Evolutionary conservation across 2,329 filamentous ascomycete genomes (phyloP).

Genomic region (Trichoderma sp.): DNA sequence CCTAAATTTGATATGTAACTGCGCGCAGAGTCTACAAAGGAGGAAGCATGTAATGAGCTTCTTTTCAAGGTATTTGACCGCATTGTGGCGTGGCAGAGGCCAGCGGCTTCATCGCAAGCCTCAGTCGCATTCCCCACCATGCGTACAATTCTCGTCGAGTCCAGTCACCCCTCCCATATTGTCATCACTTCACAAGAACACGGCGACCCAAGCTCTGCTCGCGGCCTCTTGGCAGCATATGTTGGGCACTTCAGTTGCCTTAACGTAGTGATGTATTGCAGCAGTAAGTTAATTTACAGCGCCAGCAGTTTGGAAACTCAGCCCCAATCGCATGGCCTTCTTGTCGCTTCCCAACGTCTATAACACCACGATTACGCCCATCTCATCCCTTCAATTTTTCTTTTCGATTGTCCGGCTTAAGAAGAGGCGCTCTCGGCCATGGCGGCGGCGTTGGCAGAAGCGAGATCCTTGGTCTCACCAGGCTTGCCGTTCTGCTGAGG

Average conservation of each 20-base stretch:
- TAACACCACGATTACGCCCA: not conserved
- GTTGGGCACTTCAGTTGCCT: conserved; percentile 18
- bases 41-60: not conserved
- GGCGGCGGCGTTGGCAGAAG: conserved; percentile 53
- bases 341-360: conserved; percentile 31
- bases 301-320: conserved; percentile 35
- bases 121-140: conserved; percentile 25
- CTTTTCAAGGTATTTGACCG: not conserved
- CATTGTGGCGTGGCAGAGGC: conserved; percentile 2
- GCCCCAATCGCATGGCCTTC: conserved; percentile 33
- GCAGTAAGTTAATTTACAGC: conserved; percentile 43
- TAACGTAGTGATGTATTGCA: conserved; percentile 38
- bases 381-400: conserved; percentile 18
- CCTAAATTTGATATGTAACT: not conserved
- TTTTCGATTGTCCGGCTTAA: conserved; percentile 33
- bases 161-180: conserved; percentile 7
- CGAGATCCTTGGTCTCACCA: conserved; percentile 77
- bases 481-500: conserved; percentile 86
- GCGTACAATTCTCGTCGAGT: not conserved
- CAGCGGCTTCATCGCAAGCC: not conserved
- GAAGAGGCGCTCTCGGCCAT: conserved; percentile 45
- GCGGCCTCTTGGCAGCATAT: not conserved
- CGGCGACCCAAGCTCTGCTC: not conserved
- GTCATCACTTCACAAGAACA: not conserved
- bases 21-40: not conserved